These are phyloP conservation scores for Monilinia aucupariae DNA, from an alignment of 2,329 filamentous ascomycete species.

Conservation along the genomic window DNA sequence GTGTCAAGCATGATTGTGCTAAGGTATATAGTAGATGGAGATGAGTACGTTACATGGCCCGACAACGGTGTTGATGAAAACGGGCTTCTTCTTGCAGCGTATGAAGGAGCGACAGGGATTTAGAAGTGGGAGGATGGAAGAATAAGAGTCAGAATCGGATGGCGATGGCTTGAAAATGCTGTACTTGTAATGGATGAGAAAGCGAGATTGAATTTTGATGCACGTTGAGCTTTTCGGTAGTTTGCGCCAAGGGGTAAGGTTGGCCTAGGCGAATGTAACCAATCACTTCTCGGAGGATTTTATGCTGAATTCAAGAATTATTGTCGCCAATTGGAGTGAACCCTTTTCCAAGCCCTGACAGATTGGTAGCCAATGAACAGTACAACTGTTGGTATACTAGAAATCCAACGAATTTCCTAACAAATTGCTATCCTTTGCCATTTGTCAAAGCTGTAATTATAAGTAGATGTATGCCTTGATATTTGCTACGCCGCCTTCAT, in stretches of 20 bases:
- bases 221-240: background rate
- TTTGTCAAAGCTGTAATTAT: too few species aligned
- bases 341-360: background rate
- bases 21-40: background rate
- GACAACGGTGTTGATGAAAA: background rate
- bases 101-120: background rate
- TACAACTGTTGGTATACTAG: background rate
- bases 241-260: too few species aligned
- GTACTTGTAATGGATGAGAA: background rate
- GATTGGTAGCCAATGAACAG: background rate
- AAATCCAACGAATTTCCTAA: background rate
- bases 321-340: background rate
- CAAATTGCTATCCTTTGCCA: background rate
- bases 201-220: background rate
- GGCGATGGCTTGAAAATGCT: too few species aligned
- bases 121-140: background rate
- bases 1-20: background rate
- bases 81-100: background rate
- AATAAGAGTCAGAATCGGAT: background rate
- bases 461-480: too few species aligned
- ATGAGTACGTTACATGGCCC: conserved; percentile 11
- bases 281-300: background rate
- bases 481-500: too few species aligned
- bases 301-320: background rate
- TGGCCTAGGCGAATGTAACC: background rate